Evolutionary conservation across 2,329 filamentous ascomycete species (phyloP).

Genomic region (Trichoderma gracile): DNA sequence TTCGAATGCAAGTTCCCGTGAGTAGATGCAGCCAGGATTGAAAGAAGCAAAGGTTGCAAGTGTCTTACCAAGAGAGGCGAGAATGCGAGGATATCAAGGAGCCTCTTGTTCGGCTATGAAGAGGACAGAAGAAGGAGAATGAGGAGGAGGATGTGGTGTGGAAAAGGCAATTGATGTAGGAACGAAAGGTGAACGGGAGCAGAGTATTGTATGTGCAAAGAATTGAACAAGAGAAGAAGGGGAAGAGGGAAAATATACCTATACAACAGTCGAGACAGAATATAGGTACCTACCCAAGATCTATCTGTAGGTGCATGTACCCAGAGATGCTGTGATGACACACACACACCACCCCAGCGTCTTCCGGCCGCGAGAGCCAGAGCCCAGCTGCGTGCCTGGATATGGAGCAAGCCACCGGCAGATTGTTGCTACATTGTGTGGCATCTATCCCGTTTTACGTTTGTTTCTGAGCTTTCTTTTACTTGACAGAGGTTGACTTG

Average conservation of each 20-base stretch:
- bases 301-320: background rate
- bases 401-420: background rate
- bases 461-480: no score
- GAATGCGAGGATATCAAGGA: no score
- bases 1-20: conserved; percentile 2
- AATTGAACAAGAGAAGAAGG: background rate
- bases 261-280: background rate
- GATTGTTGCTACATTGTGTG: background rate
- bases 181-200: background rate
- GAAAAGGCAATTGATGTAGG: background rate
- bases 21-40: background rate
- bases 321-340: background rate
- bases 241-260: no score
- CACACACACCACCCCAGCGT: background rate
- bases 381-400: background rate
- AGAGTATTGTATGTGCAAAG: background rate
- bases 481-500: no score
- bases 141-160: no score
- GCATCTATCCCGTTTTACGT: no score
- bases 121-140: background rate
- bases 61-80: background rate
- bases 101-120: background rate
- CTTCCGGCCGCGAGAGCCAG: no score
- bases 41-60: background rate
- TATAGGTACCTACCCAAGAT: no score